Conservation (phyloP, 2,329 filamentous ascomycete species). For the Colletotrichum sansevieriae region DNA sequence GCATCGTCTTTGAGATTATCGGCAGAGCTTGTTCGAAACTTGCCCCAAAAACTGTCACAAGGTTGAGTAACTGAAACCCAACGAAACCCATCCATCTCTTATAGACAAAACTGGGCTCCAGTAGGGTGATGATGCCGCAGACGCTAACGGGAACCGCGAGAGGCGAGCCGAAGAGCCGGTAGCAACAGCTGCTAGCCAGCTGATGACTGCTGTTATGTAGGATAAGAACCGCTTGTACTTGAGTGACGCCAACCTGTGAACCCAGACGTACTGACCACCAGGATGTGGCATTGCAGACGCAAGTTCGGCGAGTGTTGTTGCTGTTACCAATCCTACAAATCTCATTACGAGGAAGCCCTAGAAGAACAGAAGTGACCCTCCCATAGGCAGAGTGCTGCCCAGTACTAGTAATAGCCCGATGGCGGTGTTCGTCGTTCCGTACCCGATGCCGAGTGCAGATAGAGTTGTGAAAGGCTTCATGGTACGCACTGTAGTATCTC, state of each 20-base stretch:
- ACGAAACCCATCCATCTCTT: slow-evolving; percentile 48
- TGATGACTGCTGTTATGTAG: slow-evolving; percentile 44
- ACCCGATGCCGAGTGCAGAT: slow-evolving; percentile 47
- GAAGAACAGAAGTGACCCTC: slow-evolving; percentile 46
- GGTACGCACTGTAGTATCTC: slow-evolving; percentile 43
- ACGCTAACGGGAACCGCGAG: slow-evolving; percentile 43
- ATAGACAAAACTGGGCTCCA: slow-evolving; percentile 45
- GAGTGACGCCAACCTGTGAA: slow-evolving; percentile 43
- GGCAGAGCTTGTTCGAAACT: slow-evolving; percentile 47
- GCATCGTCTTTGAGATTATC: slow-evolving; percentile 45
- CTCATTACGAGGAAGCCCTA: slow-evolving; percentile 47
- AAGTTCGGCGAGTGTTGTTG: slow-evolving; percentile 47
- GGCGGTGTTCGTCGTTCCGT: slow-evolving; percentile 47
- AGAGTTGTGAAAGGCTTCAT: slow-evolving; percentile 51
- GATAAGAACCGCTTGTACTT: slow-evolving; percentile 42
- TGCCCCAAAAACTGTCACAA: slow-evolving; percentile 42
- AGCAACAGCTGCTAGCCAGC: slow-evolving; percentile 47
- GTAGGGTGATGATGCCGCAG: slow-evolving; percentile 44
- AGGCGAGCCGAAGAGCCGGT: slow-evolving; percentile 46
- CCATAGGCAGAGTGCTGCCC: slow-evolving; percentile 44
- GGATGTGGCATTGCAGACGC: slow-evolving; percentile 48
- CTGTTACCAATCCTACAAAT: slow-evolving; percentile 45
- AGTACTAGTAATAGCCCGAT: slow-evolving; percentile 45
- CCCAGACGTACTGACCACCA: slow-evolving; percentile 49
- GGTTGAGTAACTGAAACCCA: slow-evolving; percentile 46